Percentiles rank a stretch among this genome's conserved stretches.
Conservation (phyloP, 2,329 filamentous ascomycete species). For the Nigrospora osmanthi region DNA sequence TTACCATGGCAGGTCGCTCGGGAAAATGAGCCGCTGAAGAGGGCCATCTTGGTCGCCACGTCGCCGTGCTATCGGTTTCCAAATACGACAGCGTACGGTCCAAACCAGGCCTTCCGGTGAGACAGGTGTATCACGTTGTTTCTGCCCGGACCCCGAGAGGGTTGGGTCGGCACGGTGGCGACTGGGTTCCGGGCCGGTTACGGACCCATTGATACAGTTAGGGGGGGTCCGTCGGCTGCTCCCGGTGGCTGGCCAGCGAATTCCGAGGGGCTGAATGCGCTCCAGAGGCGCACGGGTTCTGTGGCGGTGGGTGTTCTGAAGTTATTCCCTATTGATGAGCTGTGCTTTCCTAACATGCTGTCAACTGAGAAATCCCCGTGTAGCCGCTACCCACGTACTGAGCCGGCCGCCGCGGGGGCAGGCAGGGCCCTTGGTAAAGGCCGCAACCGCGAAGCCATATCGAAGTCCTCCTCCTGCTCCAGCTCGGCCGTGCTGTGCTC, state of each 20-base stretch:
- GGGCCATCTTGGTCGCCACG: too few species aligned
- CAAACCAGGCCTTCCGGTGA: slow-evolving; percentile 2
- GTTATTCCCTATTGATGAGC: too few species aligned
- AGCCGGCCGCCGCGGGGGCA: not conserved
- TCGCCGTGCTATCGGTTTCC: not conserved
- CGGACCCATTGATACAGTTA: not conserved
- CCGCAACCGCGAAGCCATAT: not conserved
- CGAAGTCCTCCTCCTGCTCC: slow-evolving; percentile 8
- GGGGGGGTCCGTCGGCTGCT: too few species aligned
- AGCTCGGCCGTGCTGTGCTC: slow-evolving; percentile 8
- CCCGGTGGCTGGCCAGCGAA: too few species aligned
- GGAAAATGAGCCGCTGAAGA: too few species aligned
- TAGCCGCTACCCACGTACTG: too few species aligned
- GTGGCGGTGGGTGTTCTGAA: too few species aligned
- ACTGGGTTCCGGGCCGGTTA: slow-evolving; percentile 9
- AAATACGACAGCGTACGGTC: not conserved
- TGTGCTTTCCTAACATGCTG: too few species aligned
- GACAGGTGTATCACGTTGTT: slow-evolving; percentile 12
- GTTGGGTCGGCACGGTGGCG: slow-evolving; percentile 8
- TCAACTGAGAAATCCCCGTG: too few species aligned
- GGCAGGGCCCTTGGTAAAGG: not conserved
- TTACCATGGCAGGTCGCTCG: too few species aligned
- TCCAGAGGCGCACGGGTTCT: too few species aligned
- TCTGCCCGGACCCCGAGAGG: slow-evolving; percentile 10
- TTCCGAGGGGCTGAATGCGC: too few species aligned